Evolutionary conservation across 2,329 filamentous ascomycete species (phyloP).

Genomic region (Rachicladosporium sp.): DNA sequence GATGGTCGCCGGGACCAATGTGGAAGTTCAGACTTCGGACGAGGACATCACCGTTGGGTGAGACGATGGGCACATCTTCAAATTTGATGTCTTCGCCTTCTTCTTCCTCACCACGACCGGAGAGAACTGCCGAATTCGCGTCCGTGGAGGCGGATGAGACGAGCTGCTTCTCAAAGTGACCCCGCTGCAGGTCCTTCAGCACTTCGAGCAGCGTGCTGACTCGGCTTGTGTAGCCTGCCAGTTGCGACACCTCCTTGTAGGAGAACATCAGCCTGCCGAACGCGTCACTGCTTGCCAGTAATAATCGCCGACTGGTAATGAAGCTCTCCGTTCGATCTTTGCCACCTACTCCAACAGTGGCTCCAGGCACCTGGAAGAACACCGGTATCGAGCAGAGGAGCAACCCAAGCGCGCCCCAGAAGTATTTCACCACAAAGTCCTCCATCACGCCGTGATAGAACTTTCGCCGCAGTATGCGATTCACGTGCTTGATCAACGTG

Average conservation of each 20-base stretch:
- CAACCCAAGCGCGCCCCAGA: conserved; percentile 90
- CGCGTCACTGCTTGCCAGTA: conserved; percentile 86
- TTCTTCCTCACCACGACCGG: conserved; percentile 66
- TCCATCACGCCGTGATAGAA: conserved; percentile 99
- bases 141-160: conserved; percentile 78
- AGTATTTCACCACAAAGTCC: conserved; percentile 98
- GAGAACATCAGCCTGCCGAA: conserved; percentile 96
- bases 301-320: conserved; percentile 83
- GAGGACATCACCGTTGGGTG: conserved; percentile 88
- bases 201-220: conserved; percentile 83
- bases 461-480: conserved; percentile 76
- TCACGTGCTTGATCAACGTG: conserved; percentile 97
- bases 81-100: conserved; percentile 81
- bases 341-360: conserved; percentile 9
- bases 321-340: conserved; percentile 45
- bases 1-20: conserved; percentile 74
- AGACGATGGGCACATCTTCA: conserved; percentile 83
- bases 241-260: conserved; percentile 91
- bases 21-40: conserved; percentile 76
- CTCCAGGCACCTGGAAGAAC: conserved; percentile 60
- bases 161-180: conserved; percentile 91
- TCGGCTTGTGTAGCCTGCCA: conserved; percentile 88
- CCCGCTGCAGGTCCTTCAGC: conserved; percentile 83
- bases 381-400: conserved; percentile 89
- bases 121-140: conserved; percentile 70